Evolutionary conservation across 441 rosid genomes (phyloP), one percentile per base, ranked within the genome.

Genomic region (Corymbia calophylla): DNA sequence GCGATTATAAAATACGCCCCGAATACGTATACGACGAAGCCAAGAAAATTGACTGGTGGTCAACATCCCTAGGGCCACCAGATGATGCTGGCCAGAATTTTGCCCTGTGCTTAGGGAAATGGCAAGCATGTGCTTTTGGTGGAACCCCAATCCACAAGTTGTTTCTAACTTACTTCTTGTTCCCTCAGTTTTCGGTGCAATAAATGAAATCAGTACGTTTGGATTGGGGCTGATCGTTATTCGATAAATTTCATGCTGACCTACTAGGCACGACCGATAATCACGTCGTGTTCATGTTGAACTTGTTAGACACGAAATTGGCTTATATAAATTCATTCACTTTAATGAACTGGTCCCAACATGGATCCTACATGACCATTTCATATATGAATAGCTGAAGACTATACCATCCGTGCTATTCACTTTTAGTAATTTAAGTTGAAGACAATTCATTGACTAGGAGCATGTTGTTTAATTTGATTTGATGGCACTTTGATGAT

Each of bases 251-350:
- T 66, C 73, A 66, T 66, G 39, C 8, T 18, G 16, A 66, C 32
- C 73, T 31, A 66, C 6, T 3, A 6, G 35, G 0, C 39, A 31
- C 0, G 21, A 16, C 31, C 31, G 18, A 31, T 1, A 31, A 66
- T 16, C 5, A 18, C 0, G 1, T 16, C 4, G 21, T n/a, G 39
- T 7, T 64, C 39, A 31, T 31, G 73, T 66, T 39, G 31, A 66
- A 66, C 39, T 17, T n/a, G 6, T 4, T 3, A 16, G 73, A 64
- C 39, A n/a, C 9, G 21, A 64, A 64, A 32, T 64, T 64, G 39
- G 21, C 73, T n/a, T 21, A 66, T 66, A 1, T 31, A 31, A 66
- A 4, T 66, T 32, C 1, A 8, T 64, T 64, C 15, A 6, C 8
- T n/a, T 64, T 64, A 64, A 31, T 14, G 21, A 62, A 64, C 3